phyloP scores from a whole-genome alignment of 208 protist genomes.

The Leishmania gerbilli region DNA sequence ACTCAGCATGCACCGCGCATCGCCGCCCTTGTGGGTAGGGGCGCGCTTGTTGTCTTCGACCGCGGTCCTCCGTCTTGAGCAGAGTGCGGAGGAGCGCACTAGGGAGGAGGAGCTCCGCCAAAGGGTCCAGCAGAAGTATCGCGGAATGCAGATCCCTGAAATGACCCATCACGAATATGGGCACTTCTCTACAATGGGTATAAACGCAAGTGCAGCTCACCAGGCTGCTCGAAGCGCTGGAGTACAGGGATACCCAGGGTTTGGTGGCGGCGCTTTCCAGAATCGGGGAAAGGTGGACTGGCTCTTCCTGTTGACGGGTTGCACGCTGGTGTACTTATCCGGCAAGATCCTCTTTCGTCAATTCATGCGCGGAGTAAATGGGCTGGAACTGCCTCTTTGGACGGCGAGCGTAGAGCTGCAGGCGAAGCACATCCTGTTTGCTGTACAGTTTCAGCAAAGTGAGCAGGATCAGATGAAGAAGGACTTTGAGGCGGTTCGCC shows the following conservation, averaged over 20 bases:
- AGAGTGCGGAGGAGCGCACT: slow-evolving; percentile 33
- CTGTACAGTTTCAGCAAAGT: slow-evolving; percentile 57
- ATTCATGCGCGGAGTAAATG: slow-evolving; percentile 36
- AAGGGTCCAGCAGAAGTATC: slow-evolving; percentile 53
- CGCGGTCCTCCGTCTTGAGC: slow-evolving; percentile 12
- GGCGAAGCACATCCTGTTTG: slow-evolving; percentile 70
- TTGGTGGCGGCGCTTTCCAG: slow-evolving; percentile 9
- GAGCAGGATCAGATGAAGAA: slow-evolving; percentile 50
- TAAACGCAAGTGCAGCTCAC: slow-evolving; percentile 27
- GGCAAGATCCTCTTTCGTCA: slow-evolving; percentile 60
- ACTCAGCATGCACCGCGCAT: not conserved
- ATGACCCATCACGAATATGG: slow-evolving; percentile 56
- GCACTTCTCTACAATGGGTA: slow-evolving; percentile 52
- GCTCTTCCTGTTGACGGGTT: slow-evolving; percentile 66
- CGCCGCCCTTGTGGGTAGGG: not conserved
- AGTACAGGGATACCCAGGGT: slow-evolving; percentile 1
- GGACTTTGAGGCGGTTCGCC: slow-evolving; percentile 47
- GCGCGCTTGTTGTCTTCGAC: slow-evolving; percentile 23
- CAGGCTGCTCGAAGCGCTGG: slow-evolving; percentile 29
- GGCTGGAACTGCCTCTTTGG: slow-evolving; percentile 64
- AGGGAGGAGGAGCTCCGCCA: slow-evolving; percentile 54
- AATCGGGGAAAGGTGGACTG: slow-evolving; percentile 41
- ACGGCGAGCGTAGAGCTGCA: slow-evolving; percentile 55
- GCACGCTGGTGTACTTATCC: slow-evolving; percentile 57
- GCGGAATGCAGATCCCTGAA: slow-evolving; percentile 50